Base-by-base conservation (phyloP, 2,329 filamentous ascomycete genomes). In the Talaromyces sp. region DNA sequence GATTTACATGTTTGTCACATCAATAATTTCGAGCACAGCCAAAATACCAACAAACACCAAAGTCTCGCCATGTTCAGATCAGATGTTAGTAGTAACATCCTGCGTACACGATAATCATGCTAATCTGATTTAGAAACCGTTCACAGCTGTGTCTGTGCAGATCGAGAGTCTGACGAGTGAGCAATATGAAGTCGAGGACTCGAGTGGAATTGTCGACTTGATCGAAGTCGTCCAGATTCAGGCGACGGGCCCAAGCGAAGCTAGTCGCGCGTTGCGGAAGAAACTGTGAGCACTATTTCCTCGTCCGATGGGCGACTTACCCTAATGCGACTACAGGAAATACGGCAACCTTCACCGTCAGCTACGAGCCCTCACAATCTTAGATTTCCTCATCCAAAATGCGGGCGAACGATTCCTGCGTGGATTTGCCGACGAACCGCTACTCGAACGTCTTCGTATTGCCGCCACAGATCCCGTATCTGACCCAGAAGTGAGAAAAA, bases 331-430 rank as follows among this genome's bases (percentile, higher is more conserved):
- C 16, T 43, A 37, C 68, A 89, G 87, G 43, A 99, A 99, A 82
- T 98, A 99, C 79, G 95, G 95, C 71, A 96, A 88, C 73, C 85
- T 91, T n/a, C 94, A 98, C 78, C 90, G 93, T 59, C 95, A 99
- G 78, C 84, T 98, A 39, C 88, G 95, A 66, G 91, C 95, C 41
- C 85, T 99, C 24, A 90, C 90, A 11, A 89, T 99, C 59, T 86
- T 99, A 1, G 95, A 99, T 75, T 93, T 91, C 49, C 84, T 99
- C 45, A 95, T 99, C 67, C 92, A 97, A 74, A 99, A 99, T 80
- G 93, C 93, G 2, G 94, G 94, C 1, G 84, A 90, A 13, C 87
- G 90, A 13, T 97, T 98, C 74, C 91, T 97, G 77, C 88, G 91
- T 58, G 86, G 87, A 16, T 97, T 98, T 76, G 91, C 89, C 10